Conservation (phyloP, 208 protist genomes). For the Trypanosoma mega region DNA sequence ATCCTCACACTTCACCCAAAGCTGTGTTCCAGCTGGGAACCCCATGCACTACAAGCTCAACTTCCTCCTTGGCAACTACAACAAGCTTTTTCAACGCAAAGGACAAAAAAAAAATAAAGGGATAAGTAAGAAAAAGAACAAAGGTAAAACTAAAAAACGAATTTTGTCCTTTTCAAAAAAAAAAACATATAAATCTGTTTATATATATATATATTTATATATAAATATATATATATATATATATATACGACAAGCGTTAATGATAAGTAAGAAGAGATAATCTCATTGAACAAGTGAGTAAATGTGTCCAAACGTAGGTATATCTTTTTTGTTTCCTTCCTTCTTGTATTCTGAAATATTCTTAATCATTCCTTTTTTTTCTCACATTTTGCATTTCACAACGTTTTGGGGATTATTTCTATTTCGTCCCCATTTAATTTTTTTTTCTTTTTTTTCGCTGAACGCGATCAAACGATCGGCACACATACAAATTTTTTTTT, state of each 20-base stretch:
- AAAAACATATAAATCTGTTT: background rate
- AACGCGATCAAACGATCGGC: too few species aligned
- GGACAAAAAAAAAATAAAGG: background rate
- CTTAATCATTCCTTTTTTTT: too few species aligned
- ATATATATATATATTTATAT: slow-evolving; percentile 12
- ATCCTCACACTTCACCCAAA: slow-evolving; percentile 85
- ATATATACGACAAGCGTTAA: background rate
- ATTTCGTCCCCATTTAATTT: too few species aligned
- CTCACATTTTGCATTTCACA: too few species aligned
- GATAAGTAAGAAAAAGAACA: background rate
- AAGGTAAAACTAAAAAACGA: background rate
- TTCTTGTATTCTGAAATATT: too few species aligned
- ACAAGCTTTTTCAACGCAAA: background rate
- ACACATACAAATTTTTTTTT: too few species aligned
- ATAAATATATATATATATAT: slow-evolving; percentile 8
- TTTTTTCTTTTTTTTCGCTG: too few species aligned
- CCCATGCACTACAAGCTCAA: slow-evolving; percentile 30
- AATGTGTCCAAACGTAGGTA: slow-evolving; percentile 1
- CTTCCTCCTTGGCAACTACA: background rate
- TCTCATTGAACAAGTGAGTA: slow-evolving; percentile 13
- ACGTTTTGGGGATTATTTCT: too few species aligned
- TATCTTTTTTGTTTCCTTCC: background rate
- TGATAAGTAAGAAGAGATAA: background rate
- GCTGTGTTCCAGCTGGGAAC: slow-evolving; percentile 37
- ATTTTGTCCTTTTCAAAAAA: too few species aligned